Percentiles rank a stretch among this genome's conserved stretches.
phyloP scores from a whole-genome alignment of 2,329 filamentous ascomycete genomes.

The Calonectria multiphialidica region DNA sequence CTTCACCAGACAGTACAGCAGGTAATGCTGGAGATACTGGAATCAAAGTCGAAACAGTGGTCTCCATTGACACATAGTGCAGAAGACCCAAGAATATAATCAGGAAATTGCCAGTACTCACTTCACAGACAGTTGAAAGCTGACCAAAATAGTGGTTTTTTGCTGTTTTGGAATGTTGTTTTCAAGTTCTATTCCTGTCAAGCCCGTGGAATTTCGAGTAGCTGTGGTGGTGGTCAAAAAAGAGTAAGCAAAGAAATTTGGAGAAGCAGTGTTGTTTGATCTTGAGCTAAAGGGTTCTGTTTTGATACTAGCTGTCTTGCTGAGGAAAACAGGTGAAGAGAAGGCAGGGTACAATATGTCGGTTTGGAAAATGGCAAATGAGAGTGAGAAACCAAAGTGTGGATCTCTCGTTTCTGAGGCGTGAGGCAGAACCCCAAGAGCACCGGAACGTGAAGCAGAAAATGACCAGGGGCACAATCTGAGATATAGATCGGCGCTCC shows the following conservation, averaged over 20 bases:
- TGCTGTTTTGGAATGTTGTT: no score
- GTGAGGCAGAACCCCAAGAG: not conserved
- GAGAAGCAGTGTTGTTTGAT: not conserved
- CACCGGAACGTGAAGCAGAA: not conserved
- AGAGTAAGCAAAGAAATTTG: not conserved
- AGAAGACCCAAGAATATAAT: no score
- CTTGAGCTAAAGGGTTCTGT: not conserved
- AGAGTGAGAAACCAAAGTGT: not conserved
- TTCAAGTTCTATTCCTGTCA: not conserved
- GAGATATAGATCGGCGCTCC: not conserved
- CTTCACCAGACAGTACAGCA: not conserved
- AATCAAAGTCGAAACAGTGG: not conserved
- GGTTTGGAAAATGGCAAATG: not conserved
- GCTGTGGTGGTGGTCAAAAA: not conserved
- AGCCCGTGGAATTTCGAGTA: not conserved
- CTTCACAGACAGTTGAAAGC: not conserved
- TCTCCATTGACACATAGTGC: no score
- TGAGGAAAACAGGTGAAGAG: not conserved
- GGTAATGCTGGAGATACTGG: not conserved
- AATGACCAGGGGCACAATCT: not conserved
- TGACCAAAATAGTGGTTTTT: not conserved
- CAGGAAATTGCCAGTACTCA: not conserved
- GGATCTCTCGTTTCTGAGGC: not conserved
- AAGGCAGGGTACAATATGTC: not conserved
- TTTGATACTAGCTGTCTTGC: not conserved